phyloP scores from a whole-genome alignment of 2,329 filamentous ascomycete species.

The Ophiostoma populinum region DNA sequence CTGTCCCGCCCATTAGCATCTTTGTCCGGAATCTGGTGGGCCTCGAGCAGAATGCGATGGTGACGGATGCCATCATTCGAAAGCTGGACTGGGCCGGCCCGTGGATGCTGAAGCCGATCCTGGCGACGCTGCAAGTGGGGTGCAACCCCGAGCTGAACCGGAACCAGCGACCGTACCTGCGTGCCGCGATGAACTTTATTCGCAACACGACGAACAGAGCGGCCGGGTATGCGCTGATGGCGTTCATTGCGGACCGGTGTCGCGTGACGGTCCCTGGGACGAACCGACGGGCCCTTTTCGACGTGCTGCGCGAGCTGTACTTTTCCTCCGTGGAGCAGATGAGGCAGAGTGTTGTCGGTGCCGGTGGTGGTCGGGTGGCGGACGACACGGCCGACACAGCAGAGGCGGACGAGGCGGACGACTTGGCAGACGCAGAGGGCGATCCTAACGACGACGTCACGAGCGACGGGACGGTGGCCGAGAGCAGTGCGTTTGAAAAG shows the following conservation, averaged over 20 bases:
- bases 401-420: neutral
- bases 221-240: slow-evolving; percentile 22
- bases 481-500: neutral
- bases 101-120: slow-evolving; percentile 33
- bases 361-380: neutral
- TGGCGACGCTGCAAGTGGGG: slow-evolving; percentile 32
- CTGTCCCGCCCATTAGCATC: slow-evolving; percentile 22
- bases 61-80: slow-evolving; percentile 38
- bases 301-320: slow-evolving; percentile 22
- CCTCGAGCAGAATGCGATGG: slow-evolving; percentile 36
- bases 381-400: neutral
- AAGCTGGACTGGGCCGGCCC: slow-evolving; percentile 36
- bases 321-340: slow-evolving; percentile 16
- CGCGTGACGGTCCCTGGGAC: slow-evolving; percentile 23
- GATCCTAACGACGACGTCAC: no score
- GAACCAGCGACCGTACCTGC: slow-evolving; percentile 35
- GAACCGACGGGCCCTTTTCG: slow-evolving; percentile 32
- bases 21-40: slow-evolving; percentile 49
- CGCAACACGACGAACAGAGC: slow-evolving; percentile 20
- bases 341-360: no score
- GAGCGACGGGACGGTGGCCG: no score
- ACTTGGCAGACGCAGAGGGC: neutral
- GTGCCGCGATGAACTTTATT: slow-evolving; percentile 35
- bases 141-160: slow-evolving; percentile 33
- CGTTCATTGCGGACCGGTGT: slow-evolving; percentile 27